Conservation (phyloP, 106 monocot species). For the Dioscorea dumetorum region DNA sequence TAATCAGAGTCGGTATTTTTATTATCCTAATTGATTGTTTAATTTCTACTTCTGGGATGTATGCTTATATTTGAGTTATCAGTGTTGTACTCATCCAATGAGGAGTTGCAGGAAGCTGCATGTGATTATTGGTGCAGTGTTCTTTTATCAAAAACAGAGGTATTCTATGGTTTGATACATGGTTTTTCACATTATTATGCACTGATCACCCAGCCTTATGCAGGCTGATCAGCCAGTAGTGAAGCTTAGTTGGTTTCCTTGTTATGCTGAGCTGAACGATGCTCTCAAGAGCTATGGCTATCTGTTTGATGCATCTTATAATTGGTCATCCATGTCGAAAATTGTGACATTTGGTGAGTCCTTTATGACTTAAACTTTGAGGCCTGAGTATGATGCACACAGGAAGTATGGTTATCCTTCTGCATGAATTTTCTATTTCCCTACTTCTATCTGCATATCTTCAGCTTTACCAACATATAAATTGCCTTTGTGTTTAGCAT, state of each 20-base stretch:
- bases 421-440: neutral
- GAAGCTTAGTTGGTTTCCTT: constrained; percentile 53
- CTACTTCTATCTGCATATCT: neutral
- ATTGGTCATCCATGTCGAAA: constrained; percentile 16
- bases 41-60: neutral
- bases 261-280: constrained; percentile 45
- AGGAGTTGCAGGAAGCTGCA: constrained; percentile 64
- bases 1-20: constrained; percentile 41
- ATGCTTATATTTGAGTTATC: constrained; percentile 10
- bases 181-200: neutral
- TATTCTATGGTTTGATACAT: constrained; percentile 14
- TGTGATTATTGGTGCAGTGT: constrained; percentile 79
- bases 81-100: constrained; percentile 74
- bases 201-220: constrained; percentile 4
- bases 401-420: too few species aligned
- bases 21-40: neutral
- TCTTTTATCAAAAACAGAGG: constrained; percentile 55
- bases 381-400: too few species aligned
- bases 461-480: neutral
- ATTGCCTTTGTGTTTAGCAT: too few species aligned
- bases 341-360: constrained; percentile 21
- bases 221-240: constrained; percentile 41
- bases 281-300: constrained; percentile 80
- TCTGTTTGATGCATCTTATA: constrained; percentile 19
- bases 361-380: neutral